Conservation (phyloP, 1,284 basidiomycete genomes). For the Microbotryum violaceum region DNA sequence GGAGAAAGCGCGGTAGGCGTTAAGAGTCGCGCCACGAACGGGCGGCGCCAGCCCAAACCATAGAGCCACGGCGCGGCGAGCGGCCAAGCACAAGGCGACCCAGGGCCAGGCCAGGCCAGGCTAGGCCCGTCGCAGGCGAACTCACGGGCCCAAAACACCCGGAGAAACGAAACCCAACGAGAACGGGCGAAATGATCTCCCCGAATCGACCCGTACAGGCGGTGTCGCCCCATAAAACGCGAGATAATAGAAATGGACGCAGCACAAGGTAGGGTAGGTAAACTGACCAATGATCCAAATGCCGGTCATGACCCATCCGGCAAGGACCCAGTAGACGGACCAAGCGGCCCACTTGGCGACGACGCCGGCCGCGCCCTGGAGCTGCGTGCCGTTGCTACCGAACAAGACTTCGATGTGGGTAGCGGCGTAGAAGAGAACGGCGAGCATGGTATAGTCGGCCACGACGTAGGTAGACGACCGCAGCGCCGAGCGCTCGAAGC, state of each 20-base stretch:
- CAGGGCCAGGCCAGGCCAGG: no score
- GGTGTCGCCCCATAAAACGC: neutral
- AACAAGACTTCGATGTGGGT: conserved; percentile 61
- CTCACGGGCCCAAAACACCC: no score
- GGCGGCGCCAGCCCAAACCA: no score
- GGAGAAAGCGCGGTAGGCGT: no score
- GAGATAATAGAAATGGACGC: neutral
- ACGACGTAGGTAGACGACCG: conserved; percentile 73
- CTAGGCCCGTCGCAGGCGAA: no score
- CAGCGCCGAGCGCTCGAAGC: conserved; percentile 83
- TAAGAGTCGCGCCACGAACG: no score
- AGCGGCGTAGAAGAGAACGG: conserved; percentile 60
- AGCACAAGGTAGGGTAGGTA: neutral
- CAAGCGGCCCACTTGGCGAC: conserved; percentile 63
- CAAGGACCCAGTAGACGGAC: conserved; percentile 69
- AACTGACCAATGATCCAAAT: conserved; percentile 71
- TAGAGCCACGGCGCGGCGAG: no score
- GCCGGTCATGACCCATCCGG: conserved; percentile 86
- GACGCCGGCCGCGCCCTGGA: conserved; percentile 38
- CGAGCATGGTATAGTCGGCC: conserved; percentile 68
- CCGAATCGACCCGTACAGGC: no score
- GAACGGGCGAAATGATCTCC: neutral
- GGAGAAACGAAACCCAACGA: conserved; percentile 17
- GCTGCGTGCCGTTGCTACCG: conserved; percentile 40
- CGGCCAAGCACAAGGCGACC: no score